Evolutionary conservation across 495 filamentous ascomycete species (phyloP).

Genomic region (Glutinoglossum americanum): DNA sequence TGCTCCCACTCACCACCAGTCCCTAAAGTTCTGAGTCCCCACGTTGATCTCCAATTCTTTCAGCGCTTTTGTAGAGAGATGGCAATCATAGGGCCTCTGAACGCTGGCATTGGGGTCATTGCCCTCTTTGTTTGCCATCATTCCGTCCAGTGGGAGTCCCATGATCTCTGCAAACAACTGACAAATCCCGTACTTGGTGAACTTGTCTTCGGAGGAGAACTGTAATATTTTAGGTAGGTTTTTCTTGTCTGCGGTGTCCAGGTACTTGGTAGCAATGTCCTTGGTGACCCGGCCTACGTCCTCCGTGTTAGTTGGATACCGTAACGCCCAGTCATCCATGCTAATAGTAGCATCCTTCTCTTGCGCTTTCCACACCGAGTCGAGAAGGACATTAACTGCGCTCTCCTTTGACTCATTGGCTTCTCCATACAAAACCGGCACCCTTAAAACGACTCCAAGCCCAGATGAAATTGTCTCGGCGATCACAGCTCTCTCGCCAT

Average conservation of each 20-base stretch:
- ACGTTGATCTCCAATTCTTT: constrained; percentile 60
- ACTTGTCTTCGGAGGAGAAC: constrained; percentile 69
- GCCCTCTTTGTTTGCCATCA: constrained; percentile 49
- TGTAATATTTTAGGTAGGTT: constrained; percentile 53
- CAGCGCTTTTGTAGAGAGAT: constrained; percentile 57
- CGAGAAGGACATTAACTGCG: constrained; percentile 63
- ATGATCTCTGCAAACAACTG: constrained; percentile 60
- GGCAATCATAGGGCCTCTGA: constrained; percentile 73
- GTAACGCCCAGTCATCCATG: constrained; percentile 78
- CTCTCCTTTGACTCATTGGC: constrained; percentile 45
- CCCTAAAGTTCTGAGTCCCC: constrained; percentile 49
- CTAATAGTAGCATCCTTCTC: constrained; percentile 23
- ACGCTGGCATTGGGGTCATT: constrained; percentile 56
- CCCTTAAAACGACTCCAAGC: constrained; percentile 49
- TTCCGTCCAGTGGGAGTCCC: constrained; percentile 47
- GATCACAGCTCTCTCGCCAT: constrained; percentile 57
- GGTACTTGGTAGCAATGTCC: constrained; percentile 48
- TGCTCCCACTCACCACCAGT: constrained; percentile 61
- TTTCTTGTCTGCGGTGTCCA: constrained; percentile 21
- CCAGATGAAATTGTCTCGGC: constrained; percentile 28
- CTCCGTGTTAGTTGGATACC: constrained; percentile 73
- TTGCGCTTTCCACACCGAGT: constrained; percentile 47
- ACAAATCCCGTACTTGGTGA: constrained; percentile 86
- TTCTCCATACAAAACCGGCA: constrained; percentile 74
- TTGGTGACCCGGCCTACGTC: constrained; percentile 68